A percentile compares a stretch with the other conserved stretches of the same genome.
These are phyloP conservation scores for Gymnopilus dilepis DNA, from an alignment of 768 basidiomycete genomes.

Conservation along the genomic window DNA sequence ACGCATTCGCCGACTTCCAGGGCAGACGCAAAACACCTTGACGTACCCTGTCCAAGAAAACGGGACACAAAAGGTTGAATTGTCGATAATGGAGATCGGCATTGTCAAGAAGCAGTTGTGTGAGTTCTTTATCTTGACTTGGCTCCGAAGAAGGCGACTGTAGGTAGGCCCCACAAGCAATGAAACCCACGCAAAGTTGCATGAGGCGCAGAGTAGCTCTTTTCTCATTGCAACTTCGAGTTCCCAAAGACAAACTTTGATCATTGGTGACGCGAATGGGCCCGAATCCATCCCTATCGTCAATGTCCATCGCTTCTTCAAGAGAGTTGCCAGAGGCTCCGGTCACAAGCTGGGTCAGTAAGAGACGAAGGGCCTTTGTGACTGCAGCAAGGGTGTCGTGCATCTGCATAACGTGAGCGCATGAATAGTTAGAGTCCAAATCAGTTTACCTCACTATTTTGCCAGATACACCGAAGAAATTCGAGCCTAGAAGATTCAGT, in stretches of 20 bases:
- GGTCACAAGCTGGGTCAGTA: slow-evolving; percentile 46
- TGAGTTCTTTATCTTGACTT: slow-evolving; percentile 65
- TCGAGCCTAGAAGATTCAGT: slow-evolving; percentile 34
- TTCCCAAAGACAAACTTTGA: slow-evolving; percentile 34
- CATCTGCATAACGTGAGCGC: slow-evolving; percentile 42
- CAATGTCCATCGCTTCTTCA: slow-evolving; percentile 35
- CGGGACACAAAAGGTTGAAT: slow-evolving; percentile 62
- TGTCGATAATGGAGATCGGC: slow-evolving; percentile 48
- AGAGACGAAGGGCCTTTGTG: slow-evolving; percentile 38
- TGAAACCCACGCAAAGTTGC: slow-evolving; percentile 61
- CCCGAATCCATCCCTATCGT: slow-evolving; percentile 64
- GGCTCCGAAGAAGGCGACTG: slow-evolving; percentile 62
- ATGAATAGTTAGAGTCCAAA: too few species aligned
- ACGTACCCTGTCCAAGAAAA: slow-evolving; percentile 61
- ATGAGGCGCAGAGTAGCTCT: slow-evolving; percentile 41
- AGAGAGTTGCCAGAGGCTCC: slow-evolving; percentile 25
- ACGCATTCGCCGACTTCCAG: slow-evolving; percentile 50
- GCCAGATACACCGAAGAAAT: slow-evolving; percentile 69
- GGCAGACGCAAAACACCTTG: slow-evolving; percentile 59
- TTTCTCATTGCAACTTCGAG: slow-evolving; percentile 30
- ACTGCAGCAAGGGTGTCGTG: slow-evolving; percentile 48
- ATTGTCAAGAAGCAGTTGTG: slow-evolving; percentile 54
- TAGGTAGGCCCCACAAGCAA: slow-evolving; percentile 66
- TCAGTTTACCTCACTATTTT: slow-evolving; percentile 64
- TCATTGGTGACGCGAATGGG: slow-evolving; percentile 49